Conservation (phyloP, 768 basidiomycete genomes). For the Kockovaella imperatae region DNA sequence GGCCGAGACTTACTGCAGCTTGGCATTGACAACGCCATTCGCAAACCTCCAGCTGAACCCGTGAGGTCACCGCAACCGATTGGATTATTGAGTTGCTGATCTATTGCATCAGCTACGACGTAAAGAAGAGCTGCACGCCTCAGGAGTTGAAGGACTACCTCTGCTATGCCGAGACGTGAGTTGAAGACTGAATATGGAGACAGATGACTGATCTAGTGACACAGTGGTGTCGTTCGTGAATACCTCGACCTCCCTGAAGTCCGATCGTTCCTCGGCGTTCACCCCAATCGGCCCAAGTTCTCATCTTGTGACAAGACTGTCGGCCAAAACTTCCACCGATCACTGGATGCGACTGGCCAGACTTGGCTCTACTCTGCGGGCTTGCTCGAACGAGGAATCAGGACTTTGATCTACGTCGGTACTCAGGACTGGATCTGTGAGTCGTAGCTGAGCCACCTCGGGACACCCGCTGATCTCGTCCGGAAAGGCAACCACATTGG, state of each 20-base stretch:
- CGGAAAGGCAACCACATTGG: constrained; percentile 66
- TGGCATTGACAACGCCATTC: constrained; percentile 50
- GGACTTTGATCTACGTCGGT: constrained; percentile 50
- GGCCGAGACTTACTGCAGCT: constrained; percentile 60
- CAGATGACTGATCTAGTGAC: constrained; percentile 27
- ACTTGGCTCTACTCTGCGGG: constrained; percentile 55
- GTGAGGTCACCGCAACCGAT: constrained; percentile 12
- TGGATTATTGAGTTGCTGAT: background rate
- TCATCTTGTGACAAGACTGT: constrained; percentile 55
- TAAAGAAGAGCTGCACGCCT: constrained; percentile 54
- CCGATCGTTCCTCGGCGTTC: constrained; percentile 57
- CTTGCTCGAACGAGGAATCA: constrained; percentile 68
- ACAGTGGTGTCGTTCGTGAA: constrained; percentile 51
- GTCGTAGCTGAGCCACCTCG: no score
- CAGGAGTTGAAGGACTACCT: constrained; percentile 51
- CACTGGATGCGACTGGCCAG: constrained; percentile 57
- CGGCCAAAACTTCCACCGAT: constrained; percentile 50
- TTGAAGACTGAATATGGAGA: background rate
- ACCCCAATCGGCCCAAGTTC: constrained; percentile 51
- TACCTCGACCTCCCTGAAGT: constrained; percentile 60
- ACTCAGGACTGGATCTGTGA: constrained; percentile 51
- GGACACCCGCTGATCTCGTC: no score
- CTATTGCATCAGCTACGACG: constrained; percentile 53
- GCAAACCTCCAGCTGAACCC: constrained; percentile 46
- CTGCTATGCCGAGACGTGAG: constrained; percentile 56